Evolutionary conservation across 257 asterid genomes (phyloP).

Genomic region (Gynochthodes officinalis): DNA sequence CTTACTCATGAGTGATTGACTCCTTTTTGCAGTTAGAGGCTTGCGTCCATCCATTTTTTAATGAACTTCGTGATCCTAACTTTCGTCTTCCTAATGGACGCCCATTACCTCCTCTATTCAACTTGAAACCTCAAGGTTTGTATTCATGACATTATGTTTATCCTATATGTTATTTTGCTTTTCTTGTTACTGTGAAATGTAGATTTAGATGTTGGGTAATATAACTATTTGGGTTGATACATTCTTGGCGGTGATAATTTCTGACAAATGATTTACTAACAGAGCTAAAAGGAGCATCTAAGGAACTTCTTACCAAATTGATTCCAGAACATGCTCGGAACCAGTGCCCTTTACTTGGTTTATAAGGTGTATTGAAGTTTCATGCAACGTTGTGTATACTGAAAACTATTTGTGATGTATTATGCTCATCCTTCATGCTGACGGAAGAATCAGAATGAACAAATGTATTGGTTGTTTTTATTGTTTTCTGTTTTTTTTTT

Average conservation of each 20-base stretch:
- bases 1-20: conserved; percentile 4
- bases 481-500: background rate
- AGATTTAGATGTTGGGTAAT: background rate
- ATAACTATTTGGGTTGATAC: background rate
- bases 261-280: background rate
- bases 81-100: conserved; percentile 71
- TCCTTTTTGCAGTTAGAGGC: conserved; percentile 56
- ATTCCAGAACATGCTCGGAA: conserved; percentile 74
- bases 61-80: conserved; percentile 63
- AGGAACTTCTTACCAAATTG: conserved; percentile 57
- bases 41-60: conserved; percentile 61
- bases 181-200: background rate
- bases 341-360: conserved; percentile 44
- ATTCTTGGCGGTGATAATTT: background rate
- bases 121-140: conserved; percentile 66
- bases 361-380: conserved; percentile 25
- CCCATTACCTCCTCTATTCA: conserved; percentile 69
- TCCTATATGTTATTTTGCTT: background rate
- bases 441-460: conserved; percentile 10
- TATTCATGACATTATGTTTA: background rate
- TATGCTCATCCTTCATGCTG: conserved; percentile 4
- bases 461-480: background rate
- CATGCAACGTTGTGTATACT: conserved; percentile 24
- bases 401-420: conserved; percentile 11
- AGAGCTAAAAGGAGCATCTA: conserved; percentile 74